These are phyloP conservation scores for Leptomonas pyrrhocoris DNA, from an alignment of 208 protist genomes.

Conservation along the genomic window DNA sequence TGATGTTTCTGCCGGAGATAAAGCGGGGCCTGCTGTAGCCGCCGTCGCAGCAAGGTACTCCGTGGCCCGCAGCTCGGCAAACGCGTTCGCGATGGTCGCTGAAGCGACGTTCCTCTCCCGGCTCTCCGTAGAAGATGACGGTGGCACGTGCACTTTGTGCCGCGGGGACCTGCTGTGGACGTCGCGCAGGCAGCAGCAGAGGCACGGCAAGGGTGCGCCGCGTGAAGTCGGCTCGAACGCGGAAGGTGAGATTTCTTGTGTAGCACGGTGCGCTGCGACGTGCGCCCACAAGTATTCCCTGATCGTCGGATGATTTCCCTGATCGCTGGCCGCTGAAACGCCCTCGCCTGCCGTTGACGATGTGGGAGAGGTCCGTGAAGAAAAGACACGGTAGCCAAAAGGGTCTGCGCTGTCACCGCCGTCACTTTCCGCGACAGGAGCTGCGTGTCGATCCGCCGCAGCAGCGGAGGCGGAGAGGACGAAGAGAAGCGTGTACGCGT, in stretches of 20 bases:
- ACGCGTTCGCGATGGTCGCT: neutral
- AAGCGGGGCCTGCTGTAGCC: neutral
- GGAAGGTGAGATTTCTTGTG: neutral
- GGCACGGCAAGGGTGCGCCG: neutral
- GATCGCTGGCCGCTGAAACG: neutral
- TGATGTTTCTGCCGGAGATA: neutral
- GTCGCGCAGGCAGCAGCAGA: neutral
- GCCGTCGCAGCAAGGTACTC: neutral
- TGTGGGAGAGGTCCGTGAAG: neutral
- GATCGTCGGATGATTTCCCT: neutral
- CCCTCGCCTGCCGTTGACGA: neutral
- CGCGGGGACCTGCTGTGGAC: neutral
- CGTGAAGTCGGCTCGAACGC: neutral
- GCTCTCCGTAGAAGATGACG: neutral
- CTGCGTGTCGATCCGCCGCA: neutral
- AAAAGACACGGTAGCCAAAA: neutral
- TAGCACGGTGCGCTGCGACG: neutral
- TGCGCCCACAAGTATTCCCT: slow-evolving; percentile 1
- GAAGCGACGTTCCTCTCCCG: neutral
- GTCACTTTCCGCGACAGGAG: neutral
- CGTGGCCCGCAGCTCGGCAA: neutral
- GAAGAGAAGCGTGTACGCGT: slow-evolving; percentile 19
- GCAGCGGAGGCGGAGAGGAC: neutral
- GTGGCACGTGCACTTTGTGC: neutral
- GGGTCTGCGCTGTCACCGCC: neutral